These are phyloP conservation scores for Linnemannia schmuckeri DNA, from an alignment of 192 early-diverging fungal species.

Conservation along the genomic window DNA sequence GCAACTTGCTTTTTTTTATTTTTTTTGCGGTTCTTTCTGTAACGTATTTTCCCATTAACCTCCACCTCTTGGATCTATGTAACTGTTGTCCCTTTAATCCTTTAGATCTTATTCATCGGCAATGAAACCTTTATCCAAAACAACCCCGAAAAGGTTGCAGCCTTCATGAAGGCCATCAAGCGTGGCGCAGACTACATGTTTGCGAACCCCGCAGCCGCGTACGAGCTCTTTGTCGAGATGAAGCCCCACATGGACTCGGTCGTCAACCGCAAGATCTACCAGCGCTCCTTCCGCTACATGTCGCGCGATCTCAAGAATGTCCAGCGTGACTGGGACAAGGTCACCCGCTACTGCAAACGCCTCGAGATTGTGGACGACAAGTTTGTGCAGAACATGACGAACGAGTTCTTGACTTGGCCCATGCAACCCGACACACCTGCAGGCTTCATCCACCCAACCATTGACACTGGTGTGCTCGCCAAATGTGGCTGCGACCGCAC, in stretches of 20 bases:
- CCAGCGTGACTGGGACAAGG: conserved; percentile 75
- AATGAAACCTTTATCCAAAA: conserved; percentile 68
- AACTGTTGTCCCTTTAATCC: too few relatives aligned
- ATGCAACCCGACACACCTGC: conserved; percentile 38
- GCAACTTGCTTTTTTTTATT: conserved; percentile 5
- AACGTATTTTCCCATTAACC: background rate
- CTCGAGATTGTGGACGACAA: conserved; percentile 66
- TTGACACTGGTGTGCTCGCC: conserved; percentile 57
- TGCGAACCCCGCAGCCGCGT: conserved; percentile 62
- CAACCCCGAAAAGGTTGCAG: conserved; percentile 69
- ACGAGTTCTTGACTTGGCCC: conserved; percentile 66
- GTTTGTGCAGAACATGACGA: conserved; percentile 73
- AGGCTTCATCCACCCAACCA: conserved; percentile 36
- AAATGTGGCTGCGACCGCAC: conserved; percentile 15
- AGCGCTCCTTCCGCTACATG: conserved; percentile 73
- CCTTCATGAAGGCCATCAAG: conserved; percentile 68
- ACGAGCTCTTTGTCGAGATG: conserved; percentile 68
- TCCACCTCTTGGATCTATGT: background rate
- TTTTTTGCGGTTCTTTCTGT: background rate
- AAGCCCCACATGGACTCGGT: conserved; percentile 67
- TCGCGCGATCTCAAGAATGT: conserved; percentile 70
- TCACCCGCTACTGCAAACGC: conserved; percentile 71
- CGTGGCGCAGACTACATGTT: conserved; percentile 68
- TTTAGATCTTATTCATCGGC: conserved; percentile 71
- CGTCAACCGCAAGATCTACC: conserved; percentile 72